Conservation (phyloP, 2,329 filamentous ascomycete species). For the Waltergamsia citrina region DNA sequence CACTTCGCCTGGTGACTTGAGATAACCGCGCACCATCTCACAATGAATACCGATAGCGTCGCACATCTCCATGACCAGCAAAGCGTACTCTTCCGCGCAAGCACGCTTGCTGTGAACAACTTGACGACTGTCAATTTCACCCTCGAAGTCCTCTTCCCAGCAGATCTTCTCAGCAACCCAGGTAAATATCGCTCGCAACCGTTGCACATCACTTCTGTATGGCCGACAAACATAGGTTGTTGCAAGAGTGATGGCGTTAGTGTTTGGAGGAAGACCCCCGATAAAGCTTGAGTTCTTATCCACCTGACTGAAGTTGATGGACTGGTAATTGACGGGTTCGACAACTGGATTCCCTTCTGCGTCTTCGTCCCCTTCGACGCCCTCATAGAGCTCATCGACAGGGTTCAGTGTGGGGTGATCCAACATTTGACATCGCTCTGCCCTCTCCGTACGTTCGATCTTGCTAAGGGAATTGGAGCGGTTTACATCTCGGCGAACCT, state of each 20-base stretch:
- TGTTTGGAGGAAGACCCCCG: conserved; percentile 70
- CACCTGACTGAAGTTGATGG: conserved; percentile 73
- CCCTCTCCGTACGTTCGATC: conserved; percentile 76
- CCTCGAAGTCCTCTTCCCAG: conserved; percentile 93
- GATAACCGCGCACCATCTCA: conserved; percentile 79
- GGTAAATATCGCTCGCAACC: conserved; percentile 88
- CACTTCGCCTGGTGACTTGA: conserved; percentile 81
- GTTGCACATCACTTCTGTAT: conserved; percentile 88
- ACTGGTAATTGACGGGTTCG: conserved; percentile 72
- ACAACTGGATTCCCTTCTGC: conserved; percentile 75
- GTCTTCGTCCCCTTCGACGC: conserved; percentile 82
- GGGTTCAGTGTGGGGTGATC: conserved; percentile 83
- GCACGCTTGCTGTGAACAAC: conserved; percentile 78
- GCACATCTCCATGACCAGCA: conserved; percentile 90
- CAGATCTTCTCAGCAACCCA: conserved; percentile 93
- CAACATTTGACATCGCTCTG: conserved; percentile 89
- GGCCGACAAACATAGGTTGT: conserved; percentile 90
- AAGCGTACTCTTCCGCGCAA: conserved; percentile 82
- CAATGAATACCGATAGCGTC: conserved; percentile 77
- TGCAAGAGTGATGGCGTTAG: conserved; percentile 72
- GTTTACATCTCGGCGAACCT: conserved; percentile 91
- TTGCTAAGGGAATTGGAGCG: conserved; percentile 86
- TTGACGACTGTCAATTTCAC: conserved; percentile 70
- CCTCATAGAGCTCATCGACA: conserved; percentile 78
- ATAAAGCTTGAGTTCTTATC: conserved; percentile 95